Percentiles rank a stretch among this genome's conserved stretches.
Conservation (phyloP, 2,329 filamentous ascomycete species). For the Sclerotinia trifoliorum region DNA sequence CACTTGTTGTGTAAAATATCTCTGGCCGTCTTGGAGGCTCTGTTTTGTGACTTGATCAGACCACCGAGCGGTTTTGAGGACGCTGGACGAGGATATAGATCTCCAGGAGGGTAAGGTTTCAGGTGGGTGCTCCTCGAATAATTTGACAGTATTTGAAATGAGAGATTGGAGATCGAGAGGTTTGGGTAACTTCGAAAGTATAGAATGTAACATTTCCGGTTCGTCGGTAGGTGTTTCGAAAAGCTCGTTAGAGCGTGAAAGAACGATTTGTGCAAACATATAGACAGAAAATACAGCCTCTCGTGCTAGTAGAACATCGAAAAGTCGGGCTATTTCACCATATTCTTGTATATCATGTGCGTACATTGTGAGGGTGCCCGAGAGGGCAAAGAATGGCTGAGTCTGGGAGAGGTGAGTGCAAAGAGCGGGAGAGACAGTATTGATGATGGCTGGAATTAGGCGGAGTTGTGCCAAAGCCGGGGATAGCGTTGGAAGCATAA, state of each 20-base stretch:
- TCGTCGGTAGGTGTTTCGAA: conserved; percentile 79
- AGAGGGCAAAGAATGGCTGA: conserved; percentile 87
- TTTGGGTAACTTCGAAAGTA: conserved; percentile 81
- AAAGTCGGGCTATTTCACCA: conserved; percentile 81
- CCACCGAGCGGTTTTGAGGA: conserved; percentile 76
- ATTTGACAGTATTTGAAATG: conserved; percentile 61
- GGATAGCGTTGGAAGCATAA: conserved; percentile 87
- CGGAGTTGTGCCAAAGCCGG: conserved; percentile 83
- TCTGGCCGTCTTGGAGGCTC: conserved; percentile 63
- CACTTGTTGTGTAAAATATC: conserved; percentile 68
- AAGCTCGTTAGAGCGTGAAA: conserved; percentile 79
- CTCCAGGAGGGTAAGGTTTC: conserved; percentile 70
- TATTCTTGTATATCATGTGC: conserved; percentile 94
- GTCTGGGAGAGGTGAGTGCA: conserved; percentile 72
- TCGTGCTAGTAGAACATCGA: conserved; percentile 84
- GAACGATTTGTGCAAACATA: conserved; percentile 84
- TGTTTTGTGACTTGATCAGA: conserved; percentile 51
- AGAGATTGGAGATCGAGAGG: conserved; percentile 78
- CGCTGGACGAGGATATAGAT: conserved; percentile 70
- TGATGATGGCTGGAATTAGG: conserved; percentile 79
- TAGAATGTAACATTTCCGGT: conserved; percentile 87
- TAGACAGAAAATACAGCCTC: conserved; percentile 90
- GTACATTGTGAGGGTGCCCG: conserved; percentile 93
- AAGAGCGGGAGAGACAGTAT: conserved; percentile 67
- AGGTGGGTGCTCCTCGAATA: conserved; percentile 70